phyloP scores from a whole-genome alignment of 2,329 filamentous ascomycete species.

The Microsporum audouinii region DNA sequence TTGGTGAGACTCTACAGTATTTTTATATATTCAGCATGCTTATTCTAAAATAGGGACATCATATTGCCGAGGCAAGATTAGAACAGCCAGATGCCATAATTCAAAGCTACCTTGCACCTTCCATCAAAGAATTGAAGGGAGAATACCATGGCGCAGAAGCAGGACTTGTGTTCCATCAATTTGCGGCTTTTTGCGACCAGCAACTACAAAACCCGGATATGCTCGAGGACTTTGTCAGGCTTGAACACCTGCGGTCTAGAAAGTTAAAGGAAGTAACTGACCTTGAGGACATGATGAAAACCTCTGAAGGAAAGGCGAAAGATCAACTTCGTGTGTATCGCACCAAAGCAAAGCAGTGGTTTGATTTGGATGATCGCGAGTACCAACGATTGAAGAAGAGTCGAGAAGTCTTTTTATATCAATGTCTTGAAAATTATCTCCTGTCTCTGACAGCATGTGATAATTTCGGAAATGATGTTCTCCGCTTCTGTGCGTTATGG shows the following conservation, averaged over 20 bases:
- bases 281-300: slow-evolving; percentile 50
- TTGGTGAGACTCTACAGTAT: slow-evolving; percentile 41
- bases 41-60: slow-evolving; percentile 50
- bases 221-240: slow-evolving; percentile 69
- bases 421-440: slow-evolving; percentile 88
- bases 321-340: slow-evolving; percentile 50
- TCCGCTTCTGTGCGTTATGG: slow-evolving; percentile 91
- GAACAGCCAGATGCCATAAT: slow-evolving; percentile 89
- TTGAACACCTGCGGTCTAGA: slow-evolving; percentile 65
- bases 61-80: slow-evolving; percentile 76
- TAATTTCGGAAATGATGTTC: slow-evolving; percentile 73
- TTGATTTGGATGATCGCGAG: slow-evolving; percentile 80
- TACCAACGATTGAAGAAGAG: slow-evolving; percentile 65
- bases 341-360: slow-evolving; percentile 70
- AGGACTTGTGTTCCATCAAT: slow-evolving; percentile 84
- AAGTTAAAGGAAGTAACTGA: slow-evolving; percentile 72
- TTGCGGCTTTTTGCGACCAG: slow-evolving; percentile 88
- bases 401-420: slow-evolving; percentile 69
- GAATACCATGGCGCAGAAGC: slow-evolving; percentile 58
- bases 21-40: background rate
- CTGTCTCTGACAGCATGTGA: slow-evolving; percentile 75
- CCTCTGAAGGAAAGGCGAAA: slow-evolving; percentile 41
- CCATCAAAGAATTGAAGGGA: slow-evolving; percentile 67
- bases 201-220: slow-evolving; percentile 80
- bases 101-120: slow-evolving; percentile 70